These are phyloP conservation scores for Datisca glomerata DNA, from an alignment of 306 rosid species.

Conservation along the genomic window DNA sequence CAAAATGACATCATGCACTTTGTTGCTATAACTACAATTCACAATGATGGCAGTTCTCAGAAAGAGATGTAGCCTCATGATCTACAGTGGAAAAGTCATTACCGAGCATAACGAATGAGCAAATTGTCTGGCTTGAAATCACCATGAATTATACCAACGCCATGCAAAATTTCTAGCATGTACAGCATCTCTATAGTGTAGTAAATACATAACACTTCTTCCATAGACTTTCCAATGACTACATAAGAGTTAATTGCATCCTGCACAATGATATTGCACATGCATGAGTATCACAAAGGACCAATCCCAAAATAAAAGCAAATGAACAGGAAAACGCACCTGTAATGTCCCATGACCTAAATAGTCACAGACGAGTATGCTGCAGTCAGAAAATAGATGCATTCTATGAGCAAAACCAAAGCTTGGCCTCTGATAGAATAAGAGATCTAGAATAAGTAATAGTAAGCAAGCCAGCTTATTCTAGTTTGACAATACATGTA, in stretches of 20 bases:
- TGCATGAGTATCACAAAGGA: conserved; percentile 11
- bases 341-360: conserved; percentile 83
- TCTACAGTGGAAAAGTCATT: conserved; percentile 14
- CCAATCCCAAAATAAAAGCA: conserved; percentile 6
- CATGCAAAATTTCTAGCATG: conserved; percentile 71
- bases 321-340: conserved; percentile 27
- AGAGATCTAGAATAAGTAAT: conserved; percentile 18
- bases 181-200: conserved; percentile 83
- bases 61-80: conserved; percentile 14
- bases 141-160: conserved; percentile 75
- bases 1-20: too few relatives aligned
- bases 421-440: conserved; percentile 60
- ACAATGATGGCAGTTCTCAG: conserved; percentile 2
- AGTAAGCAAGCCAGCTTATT: too few relatives aligned
- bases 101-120: conserved; percentile 85
- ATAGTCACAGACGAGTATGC: conserved; percentile 68
- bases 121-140: conserved; percentile 98
- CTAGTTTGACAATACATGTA: too few relatives aligned
- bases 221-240: conserved; percentile 69
- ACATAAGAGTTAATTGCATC: conserved; percentile 68
- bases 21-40: too few relatives aligned
- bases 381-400: conserved; percentile 70
- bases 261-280: conserved; percentile 29
- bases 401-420: conserved; percentile 68
- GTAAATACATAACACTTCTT: conserved; percentile 73